phyloP scores from a whole-genome alignment of 257 asterid species.

The Marsdenia floribunda region DNA sequence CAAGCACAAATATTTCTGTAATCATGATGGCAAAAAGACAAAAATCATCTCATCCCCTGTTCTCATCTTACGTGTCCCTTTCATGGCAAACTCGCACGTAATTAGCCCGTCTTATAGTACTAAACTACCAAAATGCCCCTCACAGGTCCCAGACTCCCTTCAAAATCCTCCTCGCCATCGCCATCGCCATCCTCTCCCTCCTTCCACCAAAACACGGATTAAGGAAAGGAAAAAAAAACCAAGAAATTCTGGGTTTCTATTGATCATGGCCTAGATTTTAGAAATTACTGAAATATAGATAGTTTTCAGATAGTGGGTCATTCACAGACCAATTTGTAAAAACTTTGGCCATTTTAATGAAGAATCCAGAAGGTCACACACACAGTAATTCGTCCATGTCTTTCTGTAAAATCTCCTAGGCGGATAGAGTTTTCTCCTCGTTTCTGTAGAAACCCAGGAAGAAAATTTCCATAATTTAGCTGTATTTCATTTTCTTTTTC shows the following conservation, averaged over 20 bases:
- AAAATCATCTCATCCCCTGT: too few relatives aligned
- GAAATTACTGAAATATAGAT: too few relatives aligned
- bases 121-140: not conserved
- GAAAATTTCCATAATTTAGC: not conserved
- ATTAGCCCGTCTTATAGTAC: too few relatives aligned
- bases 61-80: too few relatives aligned
- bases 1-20: too few relatives aligned
- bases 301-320: too few relatives aligned
- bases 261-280: too few relatives aligned
- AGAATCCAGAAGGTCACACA: constrained; percentile 2
- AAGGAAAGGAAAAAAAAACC: too few relatives aligned
- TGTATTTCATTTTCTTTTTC: not conserved
- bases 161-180: not conserved
- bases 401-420: not conserved
- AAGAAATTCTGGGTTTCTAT: not conserved
- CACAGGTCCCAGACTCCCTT: not conserved
- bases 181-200: not conserved
- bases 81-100: too few relatives aligned
- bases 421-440: not conserved
- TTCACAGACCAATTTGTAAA: too few relatives aligned
- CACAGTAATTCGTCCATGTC: not conserved
- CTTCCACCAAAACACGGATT: not conserved
- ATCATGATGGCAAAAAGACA: too few relatives aligned
- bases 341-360: too few relatives aligned
- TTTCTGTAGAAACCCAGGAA: not conserved